phyloP scores from a whole-genome alignment of 2,329 filamentous ascomycete genomes.

The Calonectria crousiana region DNA sequence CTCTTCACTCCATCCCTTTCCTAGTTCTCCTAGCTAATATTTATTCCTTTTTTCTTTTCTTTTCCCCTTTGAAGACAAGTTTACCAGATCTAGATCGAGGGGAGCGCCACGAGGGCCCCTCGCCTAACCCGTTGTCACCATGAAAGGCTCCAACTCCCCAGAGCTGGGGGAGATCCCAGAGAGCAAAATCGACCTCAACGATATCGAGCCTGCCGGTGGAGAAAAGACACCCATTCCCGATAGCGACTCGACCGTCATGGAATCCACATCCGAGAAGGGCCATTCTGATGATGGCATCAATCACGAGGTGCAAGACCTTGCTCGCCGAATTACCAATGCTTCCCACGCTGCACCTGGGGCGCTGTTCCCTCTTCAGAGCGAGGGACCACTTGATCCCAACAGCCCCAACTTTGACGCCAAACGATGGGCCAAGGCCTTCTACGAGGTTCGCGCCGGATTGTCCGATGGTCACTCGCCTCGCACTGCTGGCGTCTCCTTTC shows the following conservation, averaged over 20 bases:
- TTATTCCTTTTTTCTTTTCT: neutral
- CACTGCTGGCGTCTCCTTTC: slow-evolving; percentile 67
- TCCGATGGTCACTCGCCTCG: neutral
- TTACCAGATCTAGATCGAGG: neutral
- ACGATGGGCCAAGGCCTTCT: slow-evolving; percentile 16
- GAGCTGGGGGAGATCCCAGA: neutral
- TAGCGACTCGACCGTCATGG: neutral
- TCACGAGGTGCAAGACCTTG: neutral
- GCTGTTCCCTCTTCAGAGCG: neutral
- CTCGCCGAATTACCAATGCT: neutral
- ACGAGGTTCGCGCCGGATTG: neutral
- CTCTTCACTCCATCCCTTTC: neutral
- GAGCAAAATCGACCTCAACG: neutral
- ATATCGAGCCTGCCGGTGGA: neutral
- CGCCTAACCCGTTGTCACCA: neutral
- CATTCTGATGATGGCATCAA: neutral
- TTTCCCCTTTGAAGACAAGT: neutral
- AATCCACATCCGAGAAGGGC: neutral
- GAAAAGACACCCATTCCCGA: neutral
- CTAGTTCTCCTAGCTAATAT: neutral
- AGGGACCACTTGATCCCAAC: slow-evolving; percentile 5
- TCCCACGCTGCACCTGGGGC: neutral
- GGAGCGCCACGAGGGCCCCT: neutral
- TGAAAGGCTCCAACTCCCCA: neutral
- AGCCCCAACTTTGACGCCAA: neutral